Evolutionary conservation across 306 rosid species (phyloP).

Genomic region (Abrus pulchellus): DNA sequence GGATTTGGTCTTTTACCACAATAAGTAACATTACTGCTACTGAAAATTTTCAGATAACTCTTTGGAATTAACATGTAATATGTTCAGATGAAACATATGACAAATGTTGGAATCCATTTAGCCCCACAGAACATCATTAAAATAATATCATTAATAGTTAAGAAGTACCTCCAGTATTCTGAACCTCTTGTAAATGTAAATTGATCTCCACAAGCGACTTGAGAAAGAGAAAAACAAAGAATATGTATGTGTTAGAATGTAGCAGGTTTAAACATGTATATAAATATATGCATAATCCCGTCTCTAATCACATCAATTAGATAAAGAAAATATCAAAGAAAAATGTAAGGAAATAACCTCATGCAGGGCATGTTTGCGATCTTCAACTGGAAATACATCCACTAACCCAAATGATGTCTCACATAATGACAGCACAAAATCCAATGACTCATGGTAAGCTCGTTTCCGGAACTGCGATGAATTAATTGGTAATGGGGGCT

Average conservation of each 20-base stretch:
- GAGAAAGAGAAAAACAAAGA: constrained; percentile 51
- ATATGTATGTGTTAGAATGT: constrained; percentile 35
- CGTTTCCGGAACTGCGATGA: constrained; percentile 80
- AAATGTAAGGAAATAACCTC: constrained; percentile 69
- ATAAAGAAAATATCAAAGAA: constrained; percentile 48
- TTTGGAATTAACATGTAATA: constrained; percentile 33
- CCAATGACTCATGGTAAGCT: constrained; percentile 87
- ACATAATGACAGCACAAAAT: constrained; percentile 87
- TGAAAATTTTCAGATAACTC: constrained; percentile 4
- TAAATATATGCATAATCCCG: constrained; percentile 21
- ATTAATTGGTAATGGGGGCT: constrained; percentile 86
- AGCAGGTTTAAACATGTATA: constrained; percentile 15
- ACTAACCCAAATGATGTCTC: constrained; percentile 94
- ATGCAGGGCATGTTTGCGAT: constrained; percentile 84
- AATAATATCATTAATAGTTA: constrained; percentile 38
- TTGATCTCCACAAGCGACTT: constrained; percentile 91
- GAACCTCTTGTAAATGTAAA: constrained; percentile 73
- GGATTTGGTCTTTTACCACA: constrained; percentile 13
- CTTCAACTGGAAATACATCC: constrained; percentile 94
- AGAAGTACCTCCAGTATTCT: constrained; percentile 81
- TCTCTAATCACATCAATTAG: constrained; percentile 32
- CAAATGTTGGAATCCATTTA: constrained; percentile 38
- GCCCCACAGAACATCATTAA: constrained; percentile 32
- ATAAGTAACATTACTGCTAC: constrained; percentile 31
- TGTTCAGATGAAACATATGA: constrained; percentile 8